Percentiles rank a stretch among this genome's conserved stretches.
Conservation (phyloP, 176 grass and related monocot genomes). For the Raddia distichophylla region DNA sequence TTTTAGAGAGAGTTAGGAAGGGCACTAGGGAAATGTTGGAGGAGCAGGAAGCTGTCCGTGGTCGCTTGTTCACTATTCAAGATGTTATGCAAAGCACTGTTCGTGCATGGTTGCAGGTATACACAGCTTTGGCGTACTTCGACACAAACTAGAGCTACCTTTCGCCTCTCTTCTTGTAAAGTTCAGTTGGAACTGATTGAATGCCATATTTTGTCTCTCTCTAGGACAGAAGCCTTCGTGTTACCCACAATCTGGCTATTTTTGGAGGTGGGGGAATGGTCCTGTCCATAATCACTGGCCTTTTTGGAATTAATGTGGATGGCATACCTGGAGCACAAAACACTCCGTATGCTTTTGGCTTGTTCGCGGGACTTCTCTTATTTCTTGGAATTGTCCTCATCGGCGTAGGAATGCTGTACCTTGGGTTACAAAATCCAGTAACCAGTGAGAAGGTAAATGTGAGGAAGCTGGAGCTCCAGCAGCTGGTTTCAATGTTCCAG, state of each 20-base stretch:
- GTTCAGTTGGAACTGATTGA: neutral
- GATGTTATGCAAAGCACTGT: slow-evolving; percentile 99
- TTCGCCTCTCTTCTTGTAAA: neutral
- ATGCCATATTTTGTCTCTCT: slow-evolving; percentile 1
- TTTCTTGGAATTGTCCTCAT: slow-evolving; percentile 65
- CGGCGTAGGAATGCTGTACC: slow-evolving; percentile 74
- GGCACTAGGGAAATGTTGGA: slow-evolving; percentile 80
- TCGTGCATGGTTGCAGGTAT: slow-evolving; percentile 94
- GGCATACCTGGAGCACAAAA: slow-evolving; percentile 88
- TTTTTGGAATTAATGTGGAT: slow-evolving; percentile 95
- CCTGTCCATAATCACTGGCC: slow-evolving; percentile 86
- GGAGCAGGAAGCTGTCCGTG: slow-evolving; percentile 97
- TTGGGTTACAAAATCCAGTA: slow-evolving; percentile 79
- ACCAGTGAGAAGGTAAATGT: slow-evolving; percentile 81
- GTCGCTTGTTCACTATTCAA: slow-evolving; percentile 94
- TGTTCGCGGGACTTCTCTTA: slow-evolving; percentile 74
- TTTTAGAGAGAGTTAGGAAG: slow-evolving; percentile 69
- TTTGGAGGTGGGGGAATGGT: slow-evolving; percentile 84
- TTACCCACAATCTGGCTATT: slow-evolving; percentile 91
- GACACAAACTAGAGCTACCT: slow-evolving; percentile 13
- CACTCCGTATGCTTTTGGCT: slow-evolving; percentile 84
- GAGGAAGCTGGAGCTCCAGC: slow-evolving; percentile 87
- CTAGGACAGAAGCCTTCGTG: slow-evolving; percentile 87
- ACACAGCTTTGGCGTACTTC: neutral
- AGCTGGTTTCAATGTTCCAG: slow-evolving; percentile 86